These are phyloP conservation scores for Fonsecaea pugnacius DNA, from an alignment of 2,329 filamentous ascomycete species.

Conservation along the genomic window DNA sequence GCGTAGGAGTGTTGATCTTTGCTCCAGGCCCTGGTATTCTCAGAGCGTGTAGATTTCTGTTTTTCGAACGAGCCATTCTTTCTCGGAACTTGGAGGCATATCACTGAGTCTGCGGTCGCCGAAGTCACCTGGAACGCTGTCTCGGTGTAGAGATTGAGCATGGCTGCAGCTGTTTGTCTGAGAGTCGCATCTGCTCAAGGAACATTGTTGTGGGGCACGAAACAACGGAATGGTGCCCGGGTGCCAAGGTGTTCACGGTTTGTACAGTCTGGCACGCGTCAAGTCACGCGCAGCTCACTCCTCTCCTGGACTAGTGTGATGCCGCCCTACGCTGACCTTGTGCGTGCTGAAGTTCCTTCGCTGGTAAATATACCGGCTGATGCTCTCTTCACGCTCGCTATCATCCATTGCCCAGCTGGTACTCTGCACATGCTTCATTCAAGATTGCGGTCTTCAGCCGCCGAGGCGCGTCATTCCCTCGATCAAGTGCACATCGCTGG, in stretches of 20 bases:
- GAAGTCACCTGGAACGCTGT: slow-evolving; percentile 35
- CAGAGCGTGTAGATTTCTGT: slow-evolving; percentile 24
- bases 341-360: too few species aligned
- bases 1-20: slow-evolving; percentile 69
- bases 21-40: slow-evolving; percentile 14
- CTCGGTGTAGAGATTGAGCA: slow-evolving; percentile 39
- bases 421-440: too few species aligned
- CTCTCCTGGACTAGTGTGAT: too few species aligned
- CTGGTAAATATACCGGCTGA: too few species aligned
- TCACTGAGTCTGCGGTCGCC: slow-evolving; percentile 24
- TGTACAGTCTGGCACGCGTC: too few species aligned
- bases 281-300: neutral
- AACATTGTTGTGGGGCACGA: neutral
- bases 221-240: neutral
- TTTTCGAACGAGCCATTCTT: slow-evolving; percentile 34
- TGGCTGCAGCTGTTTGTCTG: slow-evolving; percentile 18
- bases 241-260: neutral
- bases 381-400: too few species aligned
- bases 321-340: too few species aligned
- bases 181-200: slow-evolving; percentile 25
- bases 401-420: too few species aligned
- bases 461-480: too few species aligned
- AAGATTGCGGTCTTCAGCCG: too few species aligned
- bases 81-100: slow-evolving; percentile 32
- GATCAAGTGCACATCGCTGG: too few species aligned